Base-by-base conservation (phyloP, 768 basidiomycete species). In the Russula ochroleuca region DNA sequence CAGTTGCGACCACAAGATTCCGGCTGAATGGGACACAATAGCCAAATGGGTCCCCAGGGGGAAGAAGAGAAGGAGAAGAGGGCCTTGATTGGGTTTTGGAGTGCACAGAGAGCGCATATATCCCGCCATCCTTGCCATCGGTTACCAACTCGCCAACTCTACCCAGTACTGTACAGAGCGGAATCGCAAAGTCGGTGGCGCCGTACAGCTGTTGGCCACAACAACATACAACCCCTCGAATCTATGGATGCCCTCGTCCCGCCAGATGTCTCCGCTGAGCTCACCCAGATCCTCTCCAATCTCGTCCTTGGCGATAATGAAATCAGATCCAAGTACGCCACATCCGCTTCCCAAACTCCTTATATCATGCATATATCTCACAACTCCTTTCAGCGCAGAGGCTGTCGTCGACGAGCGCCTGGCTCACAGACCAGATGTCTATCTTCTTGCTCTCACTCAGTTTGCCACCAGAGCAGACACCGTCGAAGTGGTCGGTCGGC, bases 231-330 rank as follows among this genome's bases (percentile, higher is more conserved):
- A 35, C 35, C 35, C n/a, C 35, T 38, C 13, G 38, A 37, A 38
- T 38, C 14, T 15, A 64, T 68, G 67, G 67, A 68, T 23, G 50
- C 65, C 15, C 61, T 68, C 56, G 75, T 77, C 11, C 82, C 87
- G 0, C 80, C 85, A 61, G 86, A 90, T 73, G 88, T 91, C 50
- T 85, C 86, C 8, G 75, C 78, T 14, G 88, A 92, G 70, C 81
- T 92, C 68, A 90, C 87, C 0, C 90, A 92, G 75, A 90, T 92
- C 64, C 83, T 93, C 47, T 87, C 88, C 13, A 92, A 93, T 74
- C 83, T 92, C 21, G 87, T 92, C 5, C 78, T 90, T 45, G 91
- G 89, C 5, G 90, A 93, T 73, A 93, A 93, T 74, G 83, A 86
- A 59, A 89, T 93, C 56, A 84, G 90, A 19, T 78, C 86, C 67